Evolutionary conservation across 805 yeast species (phyloP), one percentile per base, ranked within the genome.

Genomic region (Candida suzukii): DNA sequence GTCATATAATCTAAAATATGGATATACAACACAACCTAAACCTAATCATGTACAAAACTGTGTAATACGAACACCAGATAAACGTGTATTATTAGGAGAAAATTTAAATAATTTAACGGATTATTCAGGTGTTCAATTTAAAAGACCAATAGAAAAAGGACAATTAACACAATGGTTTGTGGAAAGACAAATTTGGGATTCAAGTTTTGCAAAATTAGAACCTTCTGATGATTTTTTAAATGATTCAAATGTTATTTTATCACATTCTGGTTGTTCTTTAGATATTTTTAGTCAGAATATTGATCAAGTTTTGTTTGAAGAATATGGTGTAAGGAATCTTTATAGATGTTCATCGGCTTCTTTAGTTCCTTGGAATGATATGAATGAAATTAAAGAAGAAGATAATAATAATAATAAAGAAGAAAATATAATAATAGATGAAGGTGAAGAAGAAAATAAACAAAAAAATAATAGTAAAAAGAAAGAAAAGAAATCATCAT

Each of bases 291-390:
- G 95, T 29, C 79, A 79, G 50, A 84, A 84, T 58, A 83, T 87
- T 14, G 98, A 93, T 58, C 96, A 88, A 62, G 83, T 93, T 0
- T 74, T 93, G 0, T 91, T 95, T 64, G 99, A 93, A 60, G 98
- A 93, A 55, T 93, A 82, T 55, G 95, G 87, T 3, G 84, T 93
- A 54, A 70, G 70, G 13, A 73, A 78, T 26, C 73, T 85, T 44
- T 83, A 80, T 47, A 70, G 95, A 44, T 74, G 85, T 19, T 76
- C 84, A 0, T 70, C 77, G 0, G 78, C 74, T 2, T 70, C 77
- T 0, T 69, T 80, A 43, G 71, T 77, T 2, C 88, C 90, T 2
- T 85, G 88, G 80, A 67, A 71, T 39, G 63, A 64, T 37, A 36
- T 42, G 16, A 12, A 16, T 5, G 14, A 59, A 38, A 60, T 55